Conservation (phyloP, 352 stramenopile species). For the Pythium myriotylum region DNA sequence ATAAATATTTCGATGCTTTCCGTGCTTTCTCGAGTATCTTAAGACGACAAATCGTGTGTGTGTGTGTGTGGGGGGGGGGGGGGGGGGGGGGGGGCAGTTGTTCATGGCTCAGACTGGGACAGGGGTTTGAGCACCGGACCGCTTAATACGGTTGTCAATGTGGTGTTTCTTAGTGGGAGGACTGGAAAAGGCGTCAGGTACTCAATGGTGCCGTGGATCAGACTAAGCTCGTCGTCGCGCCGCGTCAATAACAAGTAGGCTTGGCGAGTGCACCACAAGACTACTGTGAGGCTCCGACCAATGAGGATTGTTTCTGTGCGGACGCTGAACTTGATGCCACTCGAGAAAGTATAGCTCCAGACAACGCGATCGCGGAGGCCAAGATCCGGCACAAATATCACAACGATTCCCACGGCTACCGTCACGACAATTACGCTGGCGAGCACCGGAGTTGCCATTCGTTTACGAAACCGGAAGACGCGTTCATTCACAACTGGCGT, state of each 20-base stretch:
- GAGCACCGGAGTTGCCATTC: conserved; percentile 1
- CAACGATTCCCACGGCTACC: neutral
- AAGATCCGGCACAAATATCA: conserved; percentile 1
- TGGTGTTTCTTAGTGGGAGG: neutral
- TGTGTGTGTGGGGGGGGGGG: no score
- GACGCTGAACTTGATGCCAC: neutral
- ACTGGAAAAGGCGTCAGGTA: conserved; percentile 10
- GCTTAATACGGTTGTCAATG: no score
- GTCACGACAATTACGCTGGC: conserved; percentile 2
- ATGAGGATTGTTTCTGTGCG: conserved; percentile 4
- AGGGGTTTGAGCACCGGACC: neutral
- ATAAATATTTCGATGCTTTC: no score
- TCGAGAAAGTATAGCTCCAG: conserved; percentile 4
- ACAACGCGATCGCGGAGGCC: conserved; percentile 7
- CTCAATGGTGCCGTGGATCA: conserved; percentile 13
- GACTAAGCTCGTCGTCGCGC: conserved; percentile 18
- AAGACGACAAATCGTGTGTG: no score
- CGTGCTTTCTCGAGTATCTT: no score
- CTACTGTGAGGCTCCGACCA: conserved; percentile 7
- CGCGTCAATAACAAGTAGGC: conserved; percentile 5
- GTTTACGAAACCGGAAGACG: conserved; percentile 13
- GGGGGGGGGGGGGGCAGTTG: no score
- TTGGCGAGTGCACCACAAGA: conserved; percentile 14
- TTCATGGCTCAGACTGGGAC: neutral
- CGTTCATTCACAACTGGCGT: conserved; percentile 3